A percentile compares a stretch with the other conserved stretches of the same genome.
Evolutionary conservation across 805 yeast species (phyloP).

Genomic region (Wickerhamomyces chambardii): DNA sequence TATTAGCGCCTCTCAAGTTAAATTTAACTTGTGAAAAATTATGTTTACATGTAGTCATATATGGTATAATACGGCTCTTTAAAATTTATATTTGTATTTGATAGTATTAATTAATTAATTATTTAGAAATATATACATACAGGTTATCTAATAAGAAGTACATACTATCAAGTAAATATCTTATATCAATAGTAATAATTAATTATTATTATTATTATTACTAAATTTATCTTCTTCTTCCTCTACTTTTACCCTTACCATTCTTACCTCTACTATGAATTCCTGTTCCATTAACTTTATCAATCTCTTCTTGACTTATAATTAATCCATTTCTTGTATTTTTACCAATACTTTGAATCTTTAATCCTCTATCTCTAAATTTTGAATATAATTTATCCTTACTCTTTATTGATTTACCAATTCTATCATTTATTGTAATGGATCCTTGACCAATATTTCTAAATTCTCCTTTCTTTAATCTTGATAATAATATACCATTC

Average conservation of each 20-base stretch:
- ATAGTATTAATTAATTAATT: too few relatives aligned
- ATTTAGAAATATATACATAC: too few relatives aligned
- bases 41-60: too few relatives aligned
- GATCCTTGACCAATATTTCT: slow-evolving; percentile 42
- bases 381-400: slow-evolving; percentile 30
- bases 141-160: too few relatives aligned
- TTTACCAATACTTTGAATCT: slow-evolving; percentile 67
- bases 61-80: too few relatives aligned
- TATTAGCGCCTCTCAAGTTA: too few relatives aligned
- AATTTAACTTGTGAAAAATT: too few relatives aligned
- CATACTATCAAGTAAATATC: too few relatives aligned
- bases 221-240: too few relatives aligned
- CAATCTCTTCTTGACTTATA: slow-evolving; percentile 61
- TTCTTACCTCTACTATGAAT: slow-evolving; percentile 6
- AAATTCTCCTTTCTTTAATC: slow-evolving; percentile 56
- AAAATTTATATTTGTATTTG: too few relatives aligned
- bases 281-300: slow-evolving; percentile 25
- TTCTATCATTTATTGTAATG: slow-evolving; percentile 26
- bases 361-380: slow-evolving; percentile 68
- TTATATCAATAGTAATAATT: too few relatives aligned
- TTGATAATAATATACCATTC: slow-evolving; percentile 84
- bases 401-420: slow-evolving; percentile 41
- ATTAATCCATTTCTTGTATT: slow-evolving; percentile 73
- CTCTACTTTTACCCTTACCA: slow-evolving; percentile 2
- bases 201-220: too few relatives aligned